Base-by-base conservation (phyloP, 306 rosid species). In the Cicer yamashitae region DNA sequence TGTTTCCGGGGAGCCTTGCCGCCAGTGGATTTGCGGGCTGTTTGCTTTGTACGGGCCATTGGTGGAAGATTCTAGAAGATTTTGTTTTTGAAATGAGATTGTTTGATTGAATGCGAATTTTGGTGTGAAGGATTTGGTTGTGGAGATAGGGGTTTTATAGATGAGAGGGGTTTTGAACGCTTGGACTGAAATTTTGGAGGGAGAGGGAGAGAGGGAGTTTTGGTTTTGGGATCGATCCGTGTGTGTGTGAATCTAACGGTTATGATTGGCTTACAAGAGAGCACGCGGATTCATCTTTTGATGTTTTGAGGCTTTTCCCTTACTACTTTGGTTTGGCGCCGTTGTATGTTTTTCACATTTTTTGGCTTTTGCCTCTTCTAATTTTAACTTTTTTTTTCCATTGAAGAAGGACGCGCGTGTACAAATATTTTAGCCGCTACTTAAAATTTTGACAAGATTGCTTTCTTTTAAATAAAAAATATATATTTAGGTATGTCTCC, bases 1-100 rank as follows among this genome's bases (percentile, higher is more conserved):
- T 84, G 87, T 44, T 84, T 84, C 20, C 87, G 69, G 7, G 87
- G 87, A 11, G 85, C 85, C 51, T 84, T 84, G 2, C 82, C 80
- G 5, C 87, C 80, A 9, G 85, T 81, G 34, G 85, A 84, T 22
- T 81, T 84, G 3, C 87, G 82, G 0, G 87, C 87, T 0, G 87
- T 84, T 77, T 84, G 87, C 77, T 84, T 84, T 0, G 85, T 84
- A 8, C 87, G 77, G 0, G 85, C 87, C 87, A 84, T 78, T 1
- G 54, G 1, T 7, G 8, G 13, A 58, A 57, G 44, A 0, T 30
- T 67, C 30, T 15, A 2, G 62, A 69, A 58, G 13, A 46, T 1
- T 22, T 1, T 7, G 43, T 6, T 18, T 18, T 11, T 1, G 0
- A 14, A 12, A 0, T 6, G 10, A 1, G 20, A 4, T n/a, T n/a